Percentiles rank a stretch among this genome's conserved stretches.
Conservation (phyloP, 768 basidiomycete species). For the Lentinus tigrinus region DNA sequence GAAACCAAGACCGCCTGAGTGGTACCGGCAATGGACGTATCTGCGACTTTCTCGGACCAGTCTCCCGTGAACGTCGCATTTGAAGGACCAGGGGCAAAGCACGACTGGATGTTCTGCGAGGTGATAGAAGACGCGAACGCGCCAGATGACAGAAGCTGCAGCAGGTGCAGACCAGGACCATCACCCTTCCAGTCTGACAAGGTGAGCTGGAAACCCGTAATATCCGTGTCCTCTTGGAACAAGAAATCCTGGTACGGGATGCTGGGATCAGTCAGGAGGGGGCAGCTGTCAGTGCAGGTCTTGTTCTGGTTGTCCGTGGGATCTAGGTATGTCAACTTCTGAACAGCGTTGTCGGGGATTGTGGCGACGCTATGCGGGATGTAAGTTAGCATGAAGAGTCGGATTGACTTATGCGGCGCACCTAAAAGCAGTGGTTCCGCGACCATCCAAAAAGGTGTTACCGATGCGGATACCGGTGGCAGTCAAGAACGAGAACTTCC, state of each 20-base stretch:
- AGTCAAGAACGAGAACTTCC: conserved; percentile 70
- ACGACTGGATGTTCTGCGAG: conserved; percentile 61
- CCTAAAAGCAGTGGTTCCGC: conserved; percentile 90
- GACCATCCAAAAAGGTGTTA: conserved; percentile 80
- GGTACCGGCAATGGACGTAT: conserved; percentile 80
- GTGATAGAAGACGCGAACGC: conserved; percentile 79
- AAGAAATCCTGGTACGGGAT: conserved; percentile 93
- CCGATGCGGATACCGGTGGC: conserved; percentile 85
- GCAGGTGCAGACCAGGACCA: conserved; percentile 79
- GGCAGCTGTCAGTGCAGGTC: conserved; percentile 79
- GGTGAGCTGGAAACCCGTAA: conserved; percentile 89
- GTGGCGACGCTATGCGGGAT: conserved; percentile 74
- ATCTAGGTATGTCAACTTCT: conserved; percentile 75
- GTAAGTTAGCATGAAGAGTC: not conserved
- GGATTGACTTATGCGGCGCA: conserved; percentile 34
- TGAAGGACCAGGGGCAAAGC: conserved; percentile 77
- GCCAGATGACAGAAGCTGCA: conserved; percentile 92
- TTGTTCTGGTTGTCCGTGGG: conserved; percentile 68
- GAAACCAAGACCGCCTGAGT: conserved; percentile 72
- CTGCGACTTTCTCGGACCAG: conserved; percentile 65
- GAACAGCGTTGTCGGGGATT: conserved; percentile 85
- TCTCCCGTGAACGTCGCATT: conserved; percentile 63
- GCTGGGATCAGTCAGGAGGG: conserved; percentile 72
- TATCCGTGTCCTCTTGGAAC: conserved; percentile 55
- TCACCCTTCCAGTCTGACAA: conserved; percentile 73